Evolutionary conservation across 768 basidiomycete genomes (phyloP).

Genomic region (Leccinellum albellum): DNA sequence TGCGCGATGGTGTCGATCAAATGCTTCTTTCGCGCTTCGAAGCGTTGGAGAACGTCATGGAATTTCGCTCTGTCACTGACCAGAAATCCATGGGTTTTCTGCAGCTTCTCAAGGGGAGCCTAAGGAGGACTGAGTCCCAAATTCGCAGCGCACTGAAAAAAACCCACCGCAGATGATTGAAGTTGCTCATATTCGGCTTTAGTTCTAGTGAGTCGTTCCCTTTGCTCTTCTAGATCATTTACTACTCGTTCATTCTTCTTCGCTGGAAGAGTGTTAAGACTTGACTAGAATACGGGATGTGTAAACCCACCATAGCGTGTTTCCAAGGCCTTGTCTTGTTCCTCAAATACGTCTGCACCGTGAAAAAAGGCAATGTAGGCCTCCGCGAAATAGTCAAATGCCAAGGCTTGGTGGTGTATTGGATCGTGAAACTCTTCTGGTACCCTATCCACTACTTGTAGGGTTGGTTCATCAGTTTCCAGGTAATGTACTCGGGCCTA

Average conservation of each 20-base stretch:
- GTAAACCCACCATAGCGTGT: constrained; percentile 64
- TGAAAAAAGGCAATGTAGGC: constrained; percentile 69
- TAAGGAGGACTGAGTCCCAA: constrained; percentile 20
- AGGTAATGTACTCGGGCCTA: constrained; percentile 44
- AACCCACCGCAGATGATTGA: constrained; percentile 55
- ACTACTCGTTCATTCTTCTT: constrained; percentile 70
- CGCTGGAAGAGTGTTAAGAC: constrained; percentile 36
- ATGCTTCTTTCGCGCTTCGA: constrained; percentile 66
- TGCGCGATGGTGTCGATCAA: constrained; percentile 61
- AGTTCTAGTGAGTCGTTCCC: constrained; percentile 41
- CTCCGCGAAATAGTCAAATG: constrained; percentile 68
- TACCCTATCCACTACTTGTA: constrained; percentile 56
- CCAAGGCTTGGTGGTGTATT: constrained; percentile 70
- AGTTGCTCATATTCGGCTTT: constrained; percentile 56
- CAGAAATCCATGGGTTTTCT: constrained; percentile 59
- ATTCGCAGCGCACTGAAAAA: background rate
- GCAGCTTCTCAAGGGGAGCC: constrained; percentile 63
- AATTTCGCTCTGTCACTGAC: constrained; percentile 77
- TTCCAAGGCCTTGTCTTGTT: constrained; percentile 67
- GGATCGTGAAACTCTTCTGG: constrained; percentile 76
- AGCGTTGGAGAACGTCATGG: constrained; percentile 66
- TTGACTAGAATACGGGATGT: background rate
- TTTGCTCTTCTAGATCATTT: constrained; percentile 58
- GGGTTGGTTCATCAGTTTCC: constrained; percentile 60
- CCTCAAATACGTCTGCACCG: constrained; percentile 62